Base-by-base conservation (phyloP, 805 yeast genomes). In the Myxozyma sirexii region DNA sequence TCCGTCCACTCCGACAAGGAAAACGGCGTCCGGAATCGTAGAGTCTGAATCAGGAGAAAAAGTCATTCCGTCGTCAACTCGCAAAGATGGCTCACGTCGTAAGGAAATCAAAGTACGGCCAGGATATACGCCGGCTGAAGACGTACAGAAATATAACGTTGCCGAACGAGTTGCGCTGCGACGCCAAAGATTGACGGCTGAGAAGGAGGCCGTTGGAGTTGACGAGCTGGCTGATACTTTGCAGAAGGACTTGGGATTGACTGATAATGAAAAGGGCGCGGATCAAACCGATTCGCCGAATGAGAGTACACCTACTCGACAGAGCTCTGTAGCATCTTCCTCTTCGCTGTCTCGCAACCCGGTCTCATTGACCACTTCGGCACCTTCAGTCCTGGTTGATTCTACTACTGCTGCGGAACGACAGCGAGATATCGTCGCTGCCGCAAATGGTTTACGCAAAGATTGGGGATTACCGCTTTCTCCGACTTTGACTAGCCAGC, bases 81-180 rank as follows among this genome's bases (percentile, higher is more conserved):
- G 75, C 17, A 57, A 67, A 10, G 75, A 72, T 62, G 75, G 75
- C 8, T 56, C 70, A 2, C 58, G 69, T 13, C 31, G 75, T 24
- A 68, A 64, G 47, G 62, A 60, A 13, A 54, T 67, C 45, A 63
- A 59, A 46, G 63, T 72, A 23, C 48, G 71, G 27, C 72, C 71
- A 3, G 75, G 75, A 3, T 72, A 44, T 53, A 54, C 62, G 2
- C 74, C 75, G 4, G 42, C 45, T 10, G 75, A 72, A 38, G 73
- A 72, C 41, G 66, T 64, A 19, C 58, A 63, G 23, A 57, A 53
- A 43, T 63, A 60, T 26, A 63, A 62, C 23, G 57, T 41, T 17
- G 62, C 60, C 15, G 63, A 62, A 47, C 35, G 66, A 12, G 55
- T 62, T 6, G 37, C 39, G 12, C 12, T 37, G 19, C 56, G 66